Evolutionary conservation across 768 basidiomycete genomes (phyloP).

Genomic region (Mycena kentingensis): DNA sequence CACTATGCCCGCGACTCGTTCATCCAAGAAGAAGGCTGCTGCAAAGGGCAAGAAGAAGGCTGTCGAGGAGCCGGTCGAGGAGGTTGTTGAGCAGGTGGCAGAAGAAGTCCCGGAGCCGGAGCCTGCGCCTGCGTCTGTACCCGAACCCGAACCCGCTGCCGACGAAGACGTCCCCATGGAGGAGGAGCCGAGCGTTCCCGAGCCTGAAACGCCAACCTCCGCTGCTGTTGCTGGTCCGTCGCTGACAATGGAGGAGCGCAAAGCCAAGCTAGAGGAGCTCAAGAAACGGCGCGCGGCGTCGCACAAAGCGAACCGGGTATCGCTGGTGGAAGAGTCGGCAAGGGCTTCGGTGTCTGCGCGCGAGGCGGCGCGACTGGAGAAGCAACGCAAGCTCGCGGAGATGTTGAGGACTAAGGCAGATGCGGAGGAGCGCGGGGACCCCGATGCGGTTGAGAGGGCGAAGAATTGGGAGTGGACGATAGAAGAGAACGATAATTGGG

Average conservation of each 20-base stretch:
- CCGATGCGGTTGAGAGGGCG: slow-evolving; percentile 72
- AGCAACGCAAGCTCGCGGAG: slow-evolving; percentile 90
- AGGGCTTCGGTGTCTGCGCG: slow-evolving; percentile 75
- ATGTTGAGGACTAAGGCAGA: slow-evolving; percentile 80
- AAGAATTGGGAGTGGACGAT: slow-evolving; percentile 96
- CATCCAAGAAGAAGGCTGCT: neutral
- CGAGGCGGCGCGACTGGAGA: slow-evolving; percentile 82
- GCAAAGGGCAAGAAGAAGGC: too few relatives aligned
- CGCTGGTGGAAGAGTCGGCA: slow-evolving; percentile 83
- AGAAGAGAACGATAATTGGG: slow-evolving; percentile 96
- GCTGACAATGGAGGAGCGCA: slow-evolving; percentile 22
- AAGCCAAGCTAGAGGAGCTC: slow-evolving; percentile 19
- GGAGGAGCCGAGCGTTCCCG: slow-evolving; percentile 7
- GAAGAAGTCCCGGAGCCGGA: neutral
- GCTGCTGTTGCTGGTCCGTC: neutral
- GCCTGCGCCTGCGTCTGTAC: neutral
- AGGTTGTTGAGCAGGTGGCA: neutral
- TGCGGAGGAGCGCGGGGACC: slow-evolving; percentile 86
- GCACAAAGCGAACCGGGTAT: slow-evolving; percentile 74
- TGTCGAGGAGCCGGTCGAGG: too few relatives aligned
- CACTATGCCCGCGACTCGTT: neutral
- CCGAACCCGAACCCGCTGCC: neutral
- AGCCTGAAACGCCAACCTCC: neutral
- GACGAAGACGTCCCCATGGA: slow-evolving; percentile 1
- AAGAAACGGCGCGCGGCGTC: slow-evolving; percentile 19